Base-by-base conservation (phyloP, 1,139 yeast species). In the Suhomyces ambrosiae region DNA sequence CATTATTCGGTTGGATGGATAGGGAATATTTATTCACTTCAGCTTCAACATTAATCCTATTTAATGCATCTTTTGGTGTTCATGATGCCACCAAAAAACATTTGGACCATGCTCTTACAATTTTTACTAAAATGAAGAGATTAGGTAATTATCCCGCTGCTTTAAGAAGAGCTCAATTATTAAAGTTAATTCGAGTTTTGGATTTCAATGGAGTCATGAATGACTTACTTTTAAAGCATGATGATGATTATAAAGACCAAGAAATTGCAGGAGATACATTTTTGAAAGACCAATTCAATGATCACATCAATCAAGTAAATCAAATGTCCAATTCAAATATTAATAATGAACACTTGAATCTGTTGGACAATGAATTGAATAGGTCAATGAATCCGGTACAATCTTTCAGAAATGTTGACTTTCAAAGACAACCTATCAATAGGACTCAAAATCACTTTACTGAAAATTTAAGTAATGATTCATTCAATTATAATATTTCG, bases 1-100 rank as follows among this genome's bases (percentile, higher is more conserved):
- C 95, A 0, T 61, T 85, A 27, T 86, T 85, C 64, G 95, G 95
- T 1, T 86, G 89, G 71, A 84, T 86, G 88, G 96, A 87, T 56
- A 68, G 96, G 50, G 96, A 87, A 54, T 86, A 86, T 56, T 64
- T 86, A 21, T 86, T 85, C 57, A 84, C 92, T 0, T 80, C 95
- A 0, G 83, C 94, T 1, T 85, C 89, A 5, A 86, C 95, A 0
- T 64, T 86, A 37, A 78, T 85, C 10, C 63, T 86, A 24, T 86
- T 84, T 56, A 86, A 82, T 55, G 84, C 89, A 1, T 85, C 95
- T 0, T 86, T 86, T 63, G 95, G 95, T 7, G 84, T 85, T 5
- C 87, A 85, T 53, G 87, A 82, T 23, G 86, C 86, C 12, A 85
- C 94, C 0, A 71, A 73, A 37, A 80, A 75, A 27, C 88, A 84